Evolutionary conservation across 1,139 yeast species (phyloP), one percentile per base, ranked within the genome.

Genomic region (Geotrichum macrosporum): DNA sequence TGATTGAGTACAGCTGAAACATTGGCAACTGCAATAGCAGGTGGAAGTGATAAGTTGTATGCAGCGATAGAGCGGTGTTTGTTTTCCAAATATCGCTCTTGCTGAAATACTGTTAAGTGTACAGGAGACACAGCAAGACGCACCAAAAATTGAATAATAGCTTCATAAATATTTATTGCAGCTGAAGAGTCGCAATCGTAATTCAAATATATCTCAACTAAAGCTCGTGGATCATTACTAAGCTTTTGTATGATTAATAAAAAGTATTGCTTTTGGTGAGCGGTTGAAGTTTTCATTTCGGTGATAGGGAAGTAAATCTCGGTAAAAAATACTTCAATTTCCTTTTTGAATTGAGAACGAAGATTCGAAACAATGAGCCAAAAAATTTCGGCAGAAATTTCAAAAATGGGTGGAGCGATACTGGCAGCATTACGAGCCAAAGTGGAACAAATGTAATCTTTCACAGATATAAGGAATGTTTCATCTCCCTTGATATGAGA

Each of bases 291-390:
- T 59, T 82, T 84, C 82, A 92, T 78, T 61, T 92, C 97, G 42
- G 94, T 78, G 37, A 94, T 87, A 3, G 97, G 96, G 67, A 92
- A 84, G 64, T 92, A 94, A 43, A 92, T 87, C 61, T 92, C 97
- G 47, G 83, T 85, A 70, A 92, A 78, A 61, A 94, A 86, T 0
- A 94, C 95, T 1, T 96, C 95, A 42, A 94, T 85, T 63, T 92
- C 98, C 56, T 83, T 76, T 64, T 89, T 89, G 68, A 92, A 88
- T 57, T 85, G 94, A 4, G 84, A 77, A 60, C 98, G 78, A 57
- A 94, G 71, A 58, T 88, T 84, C 16, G 89, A 79, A 43, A 89
- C 73, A 55, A 94, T 73, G 44, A 89, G 70, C 96, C 96, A 92
- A 67, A 89, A 88, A 13, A 94, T 88, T 64, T 94, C 98, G 42